Evolutionary conservation across 2,329 filamentous ascomycete genomes (phyloP).

Genomic region (Colletotrichum lentis): DNA sequence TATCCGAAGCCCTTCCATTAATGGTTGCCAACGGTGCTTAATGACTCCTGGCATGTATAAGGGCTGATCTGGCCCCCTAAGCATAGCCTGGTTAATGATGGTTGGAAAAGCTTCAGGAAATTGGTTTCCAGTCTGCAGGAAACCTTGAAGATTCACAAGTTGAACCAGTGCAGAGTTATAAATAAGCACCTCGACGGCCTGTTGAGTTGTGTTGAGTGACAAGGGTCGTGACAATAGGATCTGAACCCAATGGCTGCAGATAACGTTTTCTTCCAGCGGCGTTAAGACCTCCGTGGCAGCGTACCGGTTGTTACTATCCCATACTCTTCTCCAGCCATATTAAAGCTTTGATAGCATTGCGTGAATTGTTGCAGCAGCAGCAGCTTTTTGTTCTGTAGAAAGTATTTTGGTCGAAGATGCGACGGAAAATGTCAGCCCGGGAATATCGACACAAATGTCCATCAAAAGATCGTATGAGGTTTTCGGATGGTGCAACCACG

Average conservation of each 20-base stretch:
- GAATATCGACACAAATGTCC: conserved; percentile 18
- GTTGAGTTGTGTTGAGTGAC: not conserved
- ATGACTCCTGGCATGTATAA: conserved; percentile 22
- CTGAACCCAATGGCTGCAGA: not conserved
- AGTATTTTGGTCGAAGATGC: not conserved
- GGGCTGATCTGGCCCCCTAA: not conserved
- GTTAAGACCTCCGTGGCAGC: not conserved
- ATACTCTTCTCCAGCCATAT: conserved; percentile 6
- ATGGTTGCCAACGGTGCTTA: conserved; percentile 24
- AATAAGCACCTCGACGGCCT: conserved; percentile 19
- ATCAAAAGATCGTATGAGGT: conserved; percentile 16
- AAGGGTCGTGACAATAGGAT: conserved; percentile 8
- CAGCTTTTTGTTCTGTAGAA: not conserved
- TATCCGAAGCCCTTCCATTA: conserved; percentile 16
- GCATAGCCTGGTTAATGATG: not conserved
- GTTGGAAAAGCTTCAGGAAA: not conserved
- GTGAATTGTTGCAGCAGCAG: not conserved
- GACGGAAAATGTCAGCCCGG: conserved; percentile 1
- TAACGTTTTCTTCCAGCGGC: not conserved
- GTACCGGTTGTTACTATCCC: conserved; percentile 3
- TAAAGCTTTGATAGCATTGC: not conserved
- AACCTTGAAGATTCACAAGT: conserved; percentile 4
- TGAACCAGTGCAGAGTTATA: conserved; percentile 22
- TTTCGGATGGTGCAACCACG: conserved; percentile 4
- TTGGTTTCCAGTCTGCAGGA: conserved; percentile 6